A percentile compares a stretch with the other conserved stretches of the same genome.
These are phyloP conservation scores for Hygrophorus pudorinus DNA, from an alignment of 768 basidiomycete genomes.

Conservation along the genomic window DNA sequence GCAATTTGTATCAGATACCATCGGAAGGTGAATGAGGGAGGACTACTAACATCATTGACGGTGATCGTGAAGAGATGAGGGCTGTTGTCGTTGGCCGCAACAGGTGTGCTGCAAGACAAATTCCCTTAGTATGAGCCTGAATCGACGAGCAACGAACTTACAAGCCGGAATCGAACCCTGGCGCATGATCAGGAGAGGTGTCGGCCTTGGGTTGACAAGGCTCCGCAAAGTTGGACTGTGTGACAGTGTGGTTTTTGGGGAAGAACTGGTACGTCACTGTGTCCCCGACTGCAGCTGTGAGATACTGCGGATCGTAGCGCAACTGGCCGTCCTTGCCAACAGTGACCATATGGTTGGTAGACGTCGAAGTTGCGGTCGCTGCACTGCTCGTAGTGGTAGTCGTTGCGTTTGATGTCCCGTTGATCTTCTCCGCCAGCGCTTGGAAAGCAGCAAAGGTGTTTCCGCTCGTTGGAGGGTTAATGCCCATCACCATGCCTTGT, in stretches of 20 bases:
- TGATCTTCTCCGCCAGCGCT: too few relatives aligned
- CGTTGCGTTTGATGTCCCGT: too few relatives aligned
- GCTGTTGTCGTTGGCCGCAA: too few relatives aligned
- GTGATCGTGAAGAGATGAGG: too few relatives aligned
- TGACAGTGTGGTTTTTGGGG: conserved; percentile 39
- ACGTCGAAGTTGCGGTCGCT: conserved; percentile 14
- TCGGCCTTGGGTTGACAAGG: conserved; percentile 23
- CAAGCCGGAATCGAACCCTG: conserved; percentile 36
- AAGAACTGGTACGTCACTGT: conserved; percentile 34
- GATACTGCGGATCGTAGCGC: conserved; percentile 26
- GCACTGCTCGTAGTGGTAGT: conserved; percentile 5
- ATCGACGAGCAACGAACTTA: conserved; percentile 27
- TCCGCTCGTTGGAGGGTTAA: conserved; percentile 22
- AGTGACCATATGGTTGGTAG: conserved; percentile 25
- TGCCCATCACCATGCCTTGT: conserved; percentile 56
- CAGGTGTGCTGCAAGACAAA: too few relatives aligned
- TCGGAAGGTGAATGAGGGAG: too few relatives aligned
- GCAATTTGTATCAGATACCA: conserved; percentile 14
- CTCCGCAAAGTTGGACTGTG: conserved; percentile 29
- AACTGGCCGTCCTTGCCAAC: conserved; percentile 29
- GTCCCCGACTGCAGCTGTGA: conserved; percentile 31
- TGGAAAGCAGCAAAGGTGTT: too few relatives aligned
- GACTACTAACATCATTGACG: too few relatives aligned
- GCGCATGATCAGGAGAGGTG: conserved; percentile 14
- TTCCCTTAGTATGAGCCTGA: too few relatives aligned